Base-by-base conservation (phyloP, 2,329 filamentous ascomycete genomes). In the Alternaria sp. region DNA sequence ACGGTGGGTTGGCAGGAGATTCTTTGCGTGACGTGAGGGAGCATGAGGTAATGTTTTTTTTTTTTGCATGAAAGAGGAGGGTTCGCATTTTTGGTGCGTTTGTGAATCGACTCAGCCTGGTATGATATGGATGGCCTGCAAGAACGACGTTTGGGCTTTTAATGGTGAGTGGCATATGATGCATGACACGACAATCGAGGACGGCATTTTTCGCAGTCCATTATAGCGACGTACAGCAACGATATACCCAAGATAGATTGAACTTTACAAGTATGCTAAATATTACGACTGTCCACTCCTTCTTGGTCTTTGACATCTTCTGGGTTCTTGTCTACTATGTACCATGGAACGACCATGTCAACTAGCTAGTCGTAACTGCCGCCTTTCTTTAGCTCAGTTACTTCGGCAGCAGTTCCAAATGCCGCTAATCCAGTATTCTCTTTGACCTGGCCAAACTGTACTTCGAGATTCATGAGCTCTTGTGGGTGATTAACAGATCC, bases 1-100 rank as follows among this genome's bases (percentile, higher is more conserved):
- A 89, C 84, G 22, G 71, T 82, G 6, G 82, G 82, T 2, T 84
- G 75, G 74, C 16, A 56, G 34, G 41, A 40, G 18, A 51, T 62
- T 27, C 12, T 59, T 22, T 62, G 59, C 20, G 2, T 25, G 44
- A 61, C 54, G 8, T 61, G 48, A 50, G 20, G 38, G 11, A 16
- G 34, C 9, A 16, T n/a, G 0, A 38, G 16, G 34, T 14, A 41
- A 41, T 41, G 38, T 11, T 41, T 25, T 27, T 8, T 27, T 0
- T 25, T 27, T 20, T 20, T 20, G 14, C 18, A 25, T 25, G 10
- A 4, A n/a, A 41, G 38, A 22, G 18, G 9, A 6, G 9, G 10
- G 20, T 7, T 22, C 7, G 38, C 38, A 22, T 22, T 9, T 41
- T 22, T 22, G 18, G 9, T 41, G 18, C 34, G 14, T n/a, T 38